phyloP scores from a whole-genome alignment of 2,329 filamentous ascomycete species.

The Cercospora sp. region DNA sequence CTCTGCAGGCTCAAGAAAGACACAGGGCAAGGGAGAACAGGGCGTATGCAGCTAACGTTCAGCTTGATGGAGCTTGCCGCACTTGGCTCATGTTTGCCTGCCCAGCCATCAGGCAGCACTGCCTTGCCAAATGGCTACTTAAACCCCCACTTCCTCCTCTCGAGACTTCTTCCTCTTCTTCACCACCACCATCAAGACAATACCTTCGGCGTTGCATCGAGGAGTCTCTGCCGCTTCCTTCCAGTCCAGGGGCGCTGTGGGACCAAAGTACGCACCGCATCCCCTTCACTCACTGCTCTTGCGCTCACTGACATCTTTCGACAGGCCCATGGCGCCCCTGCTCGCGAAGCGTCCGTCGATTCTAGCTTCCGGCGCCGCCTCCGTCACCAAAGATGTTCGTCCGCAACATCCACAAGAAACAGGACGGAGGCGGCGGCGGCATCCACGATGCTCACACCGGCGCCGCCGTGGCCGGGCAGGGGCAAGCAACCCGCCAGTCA shows the following conservation, averaged over 20 bases:
- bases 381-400: neutral
- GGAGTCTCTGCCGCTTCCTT: neutral
- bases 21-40: neutral
- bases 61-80: neutral
- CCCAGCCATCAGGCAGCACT: neutral
- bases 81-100: neutral
- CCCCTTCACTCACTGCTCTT: neutral
- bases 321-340: neutral
- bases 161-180: neutral
- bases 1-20: neutral
- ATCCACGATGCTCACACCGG: neutral
- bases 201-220: neutral
- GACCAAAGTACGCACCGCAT: neutral
- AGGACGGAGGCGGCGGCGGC: neutral
- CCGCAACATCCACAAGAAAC: neutral
- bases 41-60: neutral
- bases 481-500: conserved; percentile 9
- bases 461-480: neutral
- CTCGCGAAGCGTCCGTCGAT: neutral
- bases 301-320: neutral
- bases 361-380: neutral
- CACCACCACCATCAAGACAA: neutral
- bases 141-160: neutral
- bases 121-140: neutral
- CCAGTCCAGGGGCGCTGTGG: neutral